phyloP scores from a whole-genome alignment of 2,329 filamentous ascomycete genomes.

The Botrytis paeoniae region DNA sequence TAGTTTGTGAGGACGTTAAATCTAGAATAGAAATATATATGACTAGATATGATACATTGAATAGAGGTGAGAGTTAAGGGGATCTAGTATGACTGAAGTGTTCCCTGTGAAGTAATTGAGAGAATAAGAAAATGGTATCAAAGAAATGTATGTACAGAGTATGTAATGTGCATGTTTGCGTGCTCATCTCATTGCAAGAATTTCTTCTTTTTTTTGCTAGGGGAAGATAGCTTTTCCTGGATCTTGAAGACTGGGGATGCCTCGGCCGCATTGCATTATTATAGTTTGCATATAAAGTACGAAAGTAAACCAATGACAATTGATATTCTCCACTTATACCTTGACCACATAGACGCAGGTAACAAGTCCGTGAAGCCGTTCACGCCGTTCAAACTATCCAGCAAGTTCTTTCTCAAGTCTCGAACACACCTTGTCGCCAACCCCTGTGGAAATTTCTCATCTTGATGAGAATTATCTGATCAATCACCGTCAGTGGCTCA shows the following conservation, averaged over 20 bases:
- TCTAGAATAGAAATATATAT: background rate
- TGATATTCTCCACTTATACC: background rate
- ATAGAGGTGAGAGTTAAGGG: too few relatives aligned
- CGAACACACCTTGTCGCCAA: background rate
- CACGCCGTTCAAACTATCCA: too few relatives aligned
- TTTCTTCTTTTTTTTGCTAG: background rate
- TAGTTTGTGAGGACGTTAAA: background rate
- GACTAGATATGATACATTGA: background rate
- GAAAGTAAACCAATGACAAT: background rate
- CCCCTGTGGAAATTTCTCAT: background rate
- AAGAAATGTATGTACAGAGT: background rate
- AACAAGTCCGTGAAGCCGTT: background rate
- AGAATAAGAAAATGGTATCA: background rate
- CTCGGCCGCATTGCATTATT: background rate
- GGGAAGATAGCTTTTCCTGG: background rate
- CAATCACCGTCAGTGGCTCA: background rate
- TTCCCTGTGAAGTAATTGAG: background rate
- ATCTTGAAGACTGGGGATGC: background rate
- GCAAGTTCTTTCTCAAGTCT: background rate
- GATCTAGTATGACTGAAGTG: background rate
- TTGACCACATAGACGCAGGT: background rate
- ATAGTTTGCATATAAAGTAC: background rate
- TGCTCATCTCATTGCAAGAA: background rate
- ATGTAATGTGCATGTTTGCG: background rate
- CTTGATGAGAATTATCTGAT: background rate